Base-by-base conservation (phyloP, 202 grass and related monocot genomes). In the Zoysia matrella region DNA sequence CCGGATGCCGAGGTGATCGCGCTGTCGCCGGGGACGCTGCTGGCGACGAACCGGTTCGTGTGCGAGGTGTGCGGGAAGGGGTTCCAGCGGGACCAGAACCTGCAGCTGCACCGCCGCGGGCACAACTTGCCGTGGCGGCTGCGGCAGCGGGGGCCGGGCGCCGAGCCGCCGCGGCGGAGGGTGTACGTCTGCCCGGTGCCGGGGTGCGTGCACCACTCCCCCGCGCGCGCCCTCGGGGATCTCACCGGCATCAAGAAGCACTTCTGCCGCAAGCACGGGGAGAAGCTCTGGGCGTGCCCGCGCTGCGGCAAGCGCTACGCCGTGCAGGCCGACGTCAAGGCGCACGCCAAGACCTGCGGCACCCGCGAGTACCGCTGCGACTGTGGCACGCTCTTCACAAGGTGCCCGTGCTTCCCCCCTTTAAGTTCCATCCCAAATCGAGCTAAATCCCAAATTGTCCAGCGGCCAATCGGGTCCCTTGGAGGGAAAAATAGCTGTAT, bases 1-100 rank as follows among this genome's bases (percentile, higher is more conserved):
- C 96, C 96, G 81, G 95, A 98, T 66, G 96, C 96, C 53, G 96
- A 98, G 87, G 96, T 98, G 80, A 95, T 98, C 84, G 96, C 96
- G 78, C 86, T 98, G 51, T 98, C 96, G 76, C 96, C 96, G 70
- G 86, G 82, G 89, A 87, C 96, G 73, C 89, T 98, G 74, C 49
- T 98, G 75, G 96, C 96, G 43, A 98, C 96, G 57, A 98, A 98
- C 83, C 70, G 95, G 55, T 98, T 98, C 91, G 85, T 98, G 30
- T 98, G 95, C 85, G 95, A 98, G 90, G 96, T 98, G 5, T 98
- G 96, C 71, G 88, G 88, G 8, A 98, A 98, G 85, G 96, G 96
- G 18, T 98, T 98, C 89, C 96, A 98, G 92, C 83, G 96, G 36
- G 96, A 36, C 30, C 30, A 36, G 30, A 36, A 36, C 30, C 30